Evolutionary conservation across 2,329 filamentous ascomycete genomes (phyloP).

Genomic region (Didymellaceae sp.): DNA sequence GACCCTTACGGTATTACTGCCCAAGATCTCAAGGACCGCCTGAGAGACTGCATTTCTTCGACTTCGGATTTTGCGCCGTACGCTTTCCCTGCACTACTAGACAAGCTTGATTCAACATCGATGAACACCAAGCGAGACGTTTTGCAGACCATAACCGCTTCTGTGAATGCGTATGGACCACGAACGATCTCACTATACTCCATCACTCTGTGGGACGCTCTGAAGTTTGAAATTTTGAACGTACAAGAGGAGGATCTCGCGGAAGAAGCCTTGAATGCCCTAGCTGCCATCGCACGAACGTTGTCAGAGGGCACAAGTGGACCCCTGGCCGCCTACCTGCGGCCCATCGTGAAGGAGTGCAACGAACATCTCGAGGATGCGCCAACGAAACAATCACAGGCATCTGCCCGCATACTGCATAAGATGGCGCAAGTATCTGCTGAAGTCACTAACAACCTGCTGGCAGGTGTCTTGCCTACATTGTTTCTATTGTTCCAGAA

Average conservation of each 20-base stretch:
- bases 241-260: slow-evolving; percentile 71
- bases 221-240: slow-evolving; percentile 73
- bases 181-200: slow-evolving; percentile 67
- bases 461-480: slow-evolving; percentile 63
- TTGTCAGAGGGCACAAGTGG: slow-evolving; percentile 59
- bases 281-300: slow-evolving; percentile 62
- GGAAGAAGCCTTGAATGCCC: slow-evolving; percentile 62
- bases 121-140: slow-evolving; percentile 74
- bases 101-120: slow-evolving; percentile 73
- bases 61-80: slow-evolving; percentile 69
- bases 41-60: slow-evolving; percentile 69
- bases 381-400: slow-evolving; percentile 71
- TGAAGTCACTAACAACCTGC: slow-evolving; percentile 61
- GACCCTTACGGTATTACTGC: slow-evolving; percentile 74
- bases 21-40: slow-evolving; percentile 69
- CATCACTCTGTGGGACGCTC: slow-evolving; percentile 69
- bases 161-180: slow-evolving; percentile 64
- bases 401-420: slow-evolving; percentile 66
- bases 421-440: slow-evolving; percentile 63
- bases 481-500: slow-evolving; percentile 67
- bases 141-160: slow-evolving; percentile 66
- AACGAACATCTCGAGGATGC: slow-evolving; percentile 72
- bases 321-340: slow-evolving; percentile 61
- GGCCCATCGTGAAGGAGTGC: slow-evolving; percentile 69
- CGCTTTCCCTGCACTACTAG: slow-evolving; percentile 69